Conservation (phyloP, 2,329 filamentous ascomycete genomes). For the Exophiala oligosperma region DNA sequence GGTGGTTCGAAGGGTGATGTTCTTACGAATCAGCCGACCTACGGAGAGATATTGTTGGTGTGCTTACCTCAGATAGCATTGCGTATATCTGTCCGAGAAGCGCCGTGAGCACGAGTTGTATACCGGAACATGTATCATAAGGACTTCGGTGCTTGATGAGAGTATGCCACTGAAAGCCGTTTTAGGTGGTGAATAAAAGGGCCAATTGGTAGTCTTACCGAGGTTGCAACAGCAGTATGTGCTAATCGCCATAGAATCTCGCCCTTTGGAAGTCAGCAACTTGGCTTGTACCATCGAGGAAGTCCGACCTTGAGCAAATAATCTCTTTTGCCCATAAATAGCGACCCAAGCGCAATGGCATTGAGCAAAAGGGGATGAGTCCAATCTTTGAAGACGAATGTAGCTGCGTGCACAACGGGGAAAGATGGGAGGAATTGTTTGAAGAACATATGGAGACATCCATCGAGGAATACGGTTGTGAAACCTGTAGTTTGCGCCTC, state of each 20-base stretch:
- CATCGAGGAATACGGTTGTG: slow-evolving; percentile 48
- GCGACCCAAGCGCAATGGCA: slow-evolving; percentile 47
- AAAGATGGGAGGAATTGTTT: slow-evolving; percentile 47
- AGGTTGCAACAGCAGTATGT: slow-evolving; percentile 49
- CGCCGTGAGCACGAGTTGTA: slow-evolving; percentile 46
- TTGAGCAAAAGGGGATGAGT: slow-evolving; percentile 46
- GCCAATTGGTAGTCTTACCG: slow-evolving; percentile 18
- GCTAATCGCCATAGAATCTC: slow-evolving; percentile 48
- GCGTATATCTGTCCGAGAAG: slow-evolving; percentile 47
- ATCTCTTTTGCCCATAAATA: slow-evolving; percentile 46
- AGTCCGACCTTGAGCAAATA: slow-evolving; percentile 35
- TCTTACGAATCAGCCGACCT: slow-evolving; percentile 26
- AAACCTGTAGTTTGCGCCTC: slow-evolving; percentile 45
- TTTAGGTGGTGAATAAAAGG: not conserved
- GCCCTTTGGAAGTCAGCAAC: slow-evolving; percentile 32
- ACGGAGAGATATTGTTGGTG: not conserved
- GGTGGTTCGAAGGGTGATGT: slow-evolving; percentile 43
- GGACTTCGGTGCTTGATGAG: slow-evolving; percentile 45
- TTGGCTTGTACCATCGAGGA: not conserved
- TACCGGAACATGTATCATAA: slow-evolving; percentile 44
- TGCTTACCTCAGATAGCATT: slow-evolving; percentile 38
- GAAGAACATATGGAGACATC: slow-evolving; percentile 51
- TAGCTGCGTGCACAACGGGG: slow-evolving; percentile 45
- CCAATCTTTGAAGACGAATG: slow-evolving; percentile 47
- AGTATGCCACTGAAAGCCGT: slow-evolving; percentile 41